Evolutionary conservation across 345 rosid species (phyloP).

Genomic region (Gossypium rotundifolium): DNA sequence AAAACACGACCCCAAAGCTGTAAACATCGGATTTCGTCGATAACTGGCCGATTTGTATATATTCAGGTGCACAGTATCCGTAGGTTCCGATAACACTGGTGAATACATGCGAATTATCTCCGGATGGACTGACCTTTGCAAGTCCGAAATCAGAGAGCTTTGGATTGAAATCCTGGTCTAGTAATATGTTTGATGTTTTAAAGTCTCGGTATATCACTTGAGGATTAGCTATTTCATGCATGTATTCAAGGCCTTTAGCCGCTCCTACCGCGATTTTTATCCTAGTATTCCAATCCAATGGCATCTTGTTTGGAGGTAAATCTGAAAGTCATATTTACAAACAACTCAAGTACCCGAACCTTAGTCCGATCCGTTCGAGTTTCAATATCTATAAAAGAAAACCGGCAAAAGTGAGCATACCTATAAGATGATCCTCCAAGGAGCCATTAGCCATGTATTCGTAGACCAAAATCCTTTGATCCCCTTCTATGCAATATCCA

Average conservation of each 20-base stretch:
- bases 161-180: constrained; percentile 55
- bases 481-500: constrained; percentile 73
- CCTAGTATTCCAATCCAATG: constrained; percentile 70
- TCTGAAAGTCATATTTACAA: constrained; percentile 26
- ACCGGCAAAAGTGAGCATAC: constrained; percentile 22
- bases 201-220: constrained; percentile 80
- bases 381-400: not conserved
- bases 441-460: constrained; percentile 69
- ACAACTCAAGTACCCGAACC: not conserved
- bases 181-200: constrained; percentile 63
- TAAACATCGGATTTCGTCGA: constrained; percentile 71
- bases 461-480: constrained; percentile 64
- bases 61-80: constrained; percentile 79
- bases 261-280: constrained; percentile 72
- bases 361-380: not conserved
- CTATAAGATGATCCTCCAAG: constrained; percentile 72
- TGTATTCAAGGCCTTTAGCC: constrained; percentile 72
- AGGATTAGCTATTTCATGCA: constrained; percentile 67
- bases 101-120: constrained; percentile 58
- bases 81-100: constrained; percentile 89
- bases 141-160: constrained; percentile 85
- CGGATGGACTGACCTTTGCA: constrained; percentile 78
- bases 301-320: constrained; percentile 26
- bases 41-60: constrained; percentile 60
- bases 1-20: constrained; percentile 76